phyloP scores from a whole-genome alignment of 345 rosid genomes.

The Turnera subulata region DNA sequence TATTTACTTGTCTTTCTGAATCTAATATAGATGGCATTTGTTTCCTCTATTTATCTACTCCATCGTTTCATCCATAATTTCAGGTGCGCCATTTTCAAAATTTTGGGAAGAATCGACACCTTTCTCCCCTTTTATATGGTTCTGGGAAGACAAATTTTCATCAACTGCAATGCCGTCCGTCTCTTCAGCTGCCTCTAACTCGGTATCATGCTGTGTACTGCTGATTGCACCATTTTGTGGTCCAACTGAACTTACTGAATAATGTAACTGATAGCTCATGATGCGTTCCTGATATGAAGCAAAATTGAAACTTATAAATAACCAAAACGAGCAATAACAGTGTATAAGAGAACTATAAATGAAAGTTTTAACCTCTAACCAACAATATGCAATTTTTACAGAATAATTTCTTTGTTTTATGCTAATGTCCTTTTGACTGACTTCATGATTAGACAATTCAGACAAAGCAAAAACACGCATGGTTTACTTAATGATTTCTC shows the following conservation, averaged over 20 bases:
- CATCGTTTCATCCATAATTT: no score
- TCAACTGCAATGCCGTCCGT: slow-evolving; percentile 24
- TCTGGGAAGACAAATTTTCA: slow-evolving; percentile 19
- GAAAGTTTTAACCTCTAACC: not conserved
- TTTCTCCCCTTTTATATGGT: slow-evolving; percentile 13
- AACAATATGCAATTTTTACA: no score
- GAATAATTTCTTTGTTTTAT: no score
- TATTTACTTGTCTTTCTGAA: not conserved
- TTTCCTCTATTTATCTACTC: not conserved
- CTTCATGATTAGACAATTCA: not conserved
- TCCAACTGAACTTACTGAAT: slow-evolving; percentile 32
- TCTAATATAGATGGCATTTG: not conserved
- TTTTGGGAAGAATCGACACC: slow-evolving; percentile 29
- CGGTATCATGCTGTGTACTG: slow-evolving; percentile 13
- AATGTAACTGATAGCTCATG: slow-evolving; percentile 39
- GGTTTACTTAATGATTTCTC: no score
- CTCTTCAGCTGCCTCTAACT: slow-evolving; percentile 31
- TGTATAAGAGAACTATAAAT: not conserved
- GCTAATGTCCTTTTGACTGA: no score
- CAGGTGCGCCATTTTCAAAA: slow-evolving; percentile 12
- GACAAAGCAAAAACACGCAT: no score
- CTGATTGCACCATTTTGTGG: slow-evolving; percentile 26
- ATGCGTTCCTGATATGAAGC: slow-evolving; percentile 39
- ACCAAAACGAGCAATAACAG: not conserved
- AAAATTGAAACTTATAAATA: not conserved